A percentile compares a stretch with the other conserved stretches of the same genome.
Conservation (phyloP, 208 protist genomes). For the Naegleria fowleri region DNA sequence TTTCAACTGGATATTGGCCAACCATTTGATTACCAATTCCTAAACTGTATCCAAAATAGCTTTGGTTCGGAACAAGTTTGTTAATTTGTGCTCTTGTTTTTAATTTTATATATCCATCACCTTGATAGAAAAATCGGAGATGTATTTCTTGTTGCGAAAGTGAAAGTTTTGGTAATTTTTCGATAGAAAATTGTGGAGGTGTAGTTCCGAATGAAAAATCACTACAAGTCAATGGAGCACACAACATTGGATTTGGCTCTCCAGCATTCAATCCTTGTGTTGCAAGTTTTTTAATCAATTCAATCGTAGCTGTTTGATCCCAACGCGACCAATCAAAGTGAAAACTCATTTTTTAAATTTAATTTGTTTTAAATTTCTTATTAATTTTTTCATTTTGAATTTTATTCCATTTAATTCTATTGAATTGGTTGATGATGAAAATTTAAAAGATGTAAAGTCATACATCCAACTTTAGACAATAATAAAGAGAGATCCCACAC, state of each 20-base stretch:
- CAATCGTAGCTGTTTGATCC: not conserved
- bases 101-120: conserved; percentile 8
- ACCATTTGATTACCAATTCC: not conserved
- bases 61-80: not conserved
- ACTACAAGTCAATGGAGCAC: not conserved
- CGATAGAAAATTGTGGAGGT: not conserved
- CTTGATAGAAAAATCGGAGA: not conserved
- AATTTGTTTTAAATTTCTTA: not conserved
- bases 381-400: too few species aligned
- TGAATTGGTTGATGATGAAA: too few species aligned
- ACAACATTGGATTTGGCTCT: not conserved
- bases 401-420: too few species aligned
- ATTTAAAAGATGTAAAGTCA: too few species aligned
- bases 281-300: not conserved
- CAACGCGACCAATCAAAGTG: not conserved
- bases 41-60: not conserved
- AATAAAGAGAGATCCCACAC: too few species aligned
- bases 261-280: not conserved
- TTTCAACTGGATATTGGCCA: not conserved
- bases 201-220: not conserved
- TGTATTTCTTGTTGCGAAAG: not conserved
- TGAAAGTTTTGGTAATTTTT: not conserved
- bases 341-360: not conserved
- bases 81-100: conserved; percentile 14
- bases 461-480: too few species aligned